Base-by-base conservation (phyloP, 805 yeast species). In the Naumovozyma castellii region DNA sequence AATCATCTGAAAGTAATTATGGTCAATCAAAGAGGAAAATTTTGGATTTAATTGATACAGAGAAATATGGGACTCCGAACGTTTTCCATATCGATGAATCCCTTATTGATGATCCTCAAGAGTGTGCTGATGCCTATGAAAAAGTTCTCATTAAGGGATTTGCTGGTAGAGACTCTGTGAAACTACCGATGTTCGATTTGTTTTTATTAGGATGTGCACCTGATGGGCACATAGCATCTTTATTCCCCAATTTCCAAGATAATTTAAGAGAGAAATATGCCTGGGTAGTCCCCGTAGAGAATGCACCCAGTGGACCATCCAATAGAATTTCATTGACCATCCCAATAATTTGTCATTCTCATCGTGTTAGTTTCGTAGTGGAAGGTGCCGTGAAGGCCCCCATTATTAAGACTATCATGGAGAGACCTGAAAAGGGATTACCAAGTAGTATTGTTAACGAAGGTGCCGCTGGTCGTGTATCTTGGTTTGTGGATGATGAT, bases 351-450 rank as follows among this genome's bases (percentile, higher is more conserved):
- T 81, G 94, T 54, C 96, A 88, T 62, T 80, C 96, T 1, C 86
- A 79, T 53, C 69, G 94, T 52, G 92, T 88, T 18, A 79, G 95
- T 0, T 88, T 88, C 60, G 96, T 88, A 32, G 96, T 88, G 10
- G 95, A 88, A 65, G 97, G 97, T 47, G 77, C 86, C 34, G 85
- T 94, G 16, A 88, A 88, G 66, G 95, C 95, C 2, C 94, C 94
- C 3, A 79, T 88, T 40, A 74, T 88, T 56, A 79, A 85, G 57
- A 82, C 80, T 12, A 87, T 88, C 40, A 82, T 88, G 85, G 97
- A 88, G 64, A 75, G 95, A 56, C 95, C 96, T 2, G 97, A 88
- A 56, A 86, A 86, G 67, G 95, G 95, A 1, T 71, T 88, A 43
- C 97, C 97, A 17, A 81, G 90, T 43, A 78, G 88, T 40, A 80